Conservation (phyloP, 1,139 yeast genomes). For the Debaryomyces udenii region DNA sequence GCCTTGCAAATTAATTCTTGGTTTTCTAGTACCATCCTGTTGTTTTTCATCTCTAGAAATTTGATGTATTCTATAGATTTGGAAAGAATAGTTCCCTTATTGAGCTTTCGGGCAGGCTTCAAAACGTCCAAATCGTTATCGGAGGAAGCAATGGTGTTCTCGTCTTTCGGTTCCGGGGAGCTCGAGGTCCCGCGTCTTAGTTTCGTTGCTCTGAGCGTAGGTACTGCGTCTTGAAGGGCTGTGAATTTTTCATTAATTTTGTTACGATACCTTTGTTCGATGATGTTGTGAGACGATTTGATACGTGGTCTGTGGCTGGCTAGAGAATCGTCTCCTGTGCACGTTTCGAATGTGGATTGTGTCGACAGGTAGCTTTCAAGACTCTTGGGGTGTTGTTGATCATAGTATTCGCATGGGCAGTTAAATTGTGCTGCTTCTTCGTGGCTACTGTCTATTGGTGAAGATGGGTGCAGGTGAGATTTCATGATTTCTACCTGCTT, state of each 20-base stretch:
- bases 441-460: background rate
- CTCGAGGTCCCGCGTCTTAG: slow-evolving; percentile 16
- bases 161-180: slow-evolving; percentile 18
- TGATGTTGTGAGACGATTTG: slow-evolving; percentile 46
- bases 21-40: slow-evolving; percentile 37
- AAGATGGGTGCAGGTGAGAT: background rate
- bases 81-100: slow-evolving; percentile 48
- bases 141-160: slow-evolving; percentile 14
- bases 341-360: background rate
- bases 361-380: background rate
- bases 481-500: background rate
- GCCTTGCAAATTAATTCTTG: slow-evolving; percentile 34
- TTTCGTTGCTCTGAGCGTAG: slow-evolving; percentile 40
- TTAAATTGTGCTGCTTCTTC: background rate
- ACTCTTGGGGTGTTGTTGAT: slow-evolving; percentile 1
- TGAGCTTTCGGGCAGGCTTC: slow-evolving; percentile 48
- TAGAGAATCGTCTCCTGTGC: background rate
- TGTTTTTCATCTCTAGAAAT: slow-evolving; percentile 44
- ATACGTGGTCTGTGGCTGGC: slow-evolving; percentile 5
- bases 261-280: slow-evolving; percentile 50
- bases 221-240: slow-evolving; percentile 45
- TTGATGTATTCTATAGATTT: slow-evolving; percentile 50
- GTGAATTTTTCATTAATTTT: slow-evolving; percentile 49
- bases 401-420: slow-evolving; percentile 7
- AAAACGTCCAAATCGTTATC: slow-evolving; percentile 42